Percentiles rank a stretch among this genome's conserved stretches.
These are phyloP conservation scores for Aureobasidium leucospermi DNA, from an alignment of 2,329 filamentous ascomycete genomes.

Conservation along the genomic window DNA sequence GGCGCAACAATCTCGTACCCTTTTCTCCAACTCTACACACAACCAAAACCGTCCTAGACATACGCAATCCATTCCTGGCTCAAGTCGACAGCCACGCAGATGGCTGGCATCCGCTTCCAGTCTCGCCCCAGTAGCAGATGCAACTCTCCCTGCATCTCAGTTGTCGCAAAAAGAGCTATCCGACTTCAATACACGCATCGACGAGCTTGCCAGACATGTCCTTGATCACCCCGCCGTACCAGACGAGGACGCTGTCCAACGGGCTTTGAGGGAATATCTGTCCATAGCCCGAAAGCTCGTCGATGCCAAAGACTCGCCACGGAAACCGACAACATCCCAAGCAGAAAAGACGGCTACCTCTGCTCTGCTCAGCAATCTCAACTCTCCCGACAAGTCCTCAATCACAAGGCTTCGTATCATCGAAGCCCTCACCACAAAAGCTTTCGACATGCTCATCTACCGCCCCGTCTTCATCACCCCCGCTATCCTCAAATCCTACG, in stretches of 20 bases:
- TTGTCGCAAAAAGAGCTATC: slow-evolving; percentile 10
- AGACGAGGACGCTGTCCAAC: slow-evolving; percentile 14
- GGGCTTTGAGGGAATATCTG: slow-evolving; percentile 9
- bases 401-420: slow-evolving; percentile 30
- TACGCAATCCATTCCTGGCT: not conserved
- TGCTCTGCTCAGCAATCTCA: slow-evolving; percentile 45
- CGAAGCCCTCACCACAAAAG: slow-evolving; percentile 44
- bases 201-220: slow-evolving; percentile 9
- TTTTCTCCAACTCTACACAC: not conserved
- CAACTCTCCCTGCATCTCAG: not conserved
- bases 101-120: not conserved
- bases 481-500: slow-evolving; percentile 63
- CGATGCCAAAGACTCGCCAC: slow-evolving; percentile 24
- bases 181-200: slow-evolving; percentile 10
- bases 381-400: slow-evolving; percentile 25
- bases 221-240: slow-evolving; percentile 13
- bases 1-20: not conserved
- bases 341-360: slow-evolving; percentile 41
- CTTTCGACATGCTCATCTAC: slow-evolving; percentile 65
- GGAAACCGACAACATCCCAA: slow-evolving; percentile 1
- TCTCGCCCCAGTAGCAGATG: not conserved
- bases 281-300: slow-evolving; percentile 21
- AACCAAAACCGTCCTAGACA: not conserved
- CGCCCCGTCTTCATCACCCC: slow-evolving; percentile 75
- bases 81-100: not conserved